Percentiles rank a stretch among this genome's conserved stretches.
Conservation (phyloP, 2,329 filamentous ascomycete species). For the Thyridium curvatum region DNA sequence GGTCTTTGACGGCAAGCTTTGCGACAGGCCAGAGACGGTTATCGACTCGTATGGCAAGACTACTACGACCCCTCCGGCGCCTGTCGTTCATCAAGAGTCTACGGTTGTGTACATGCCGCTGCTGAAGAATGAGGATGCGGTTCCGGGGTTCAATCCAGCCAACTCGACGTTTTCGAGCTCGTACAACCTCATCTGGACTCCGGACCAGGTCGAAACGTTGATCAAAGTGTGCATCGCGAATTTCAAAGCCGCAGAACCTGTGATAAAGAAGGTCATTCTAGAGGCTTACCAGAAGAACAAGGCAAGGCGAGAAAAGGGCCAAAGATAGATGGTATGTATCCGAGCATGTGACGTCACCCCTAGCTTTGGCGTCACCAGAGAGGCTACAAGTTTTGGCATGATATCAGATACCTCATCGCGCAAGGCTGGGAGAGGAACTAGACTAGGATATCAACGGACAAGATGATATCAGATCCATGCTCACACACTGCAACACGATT, state of each 20-base stretch:
- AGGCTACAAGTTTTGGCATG: too few relatives aligned
- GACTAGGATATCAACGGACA: too few relatives aligned
- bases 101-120: slow-evolving; percentile 4
- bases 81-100: not conserved
- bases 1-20: slow-evolving; percentile 3
- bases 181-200: slow-evolving; percentile 4
- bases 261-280: slow-evolving; percentile 2
- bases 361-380: too few relatives aligned
- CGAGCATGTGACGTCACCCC: too few relatives aligned
- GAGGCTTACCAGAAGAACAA: slow-evolving; percentile 3
- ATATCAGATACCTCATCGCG: too few relatives aligned
- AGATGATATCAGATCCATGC: too few relatives aligned
- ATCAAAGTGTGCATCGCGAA: slow-evolving; percentile 4
- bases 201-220: slow-evolving; percentile 4
- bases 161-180: slow-evolving; percentile 1
- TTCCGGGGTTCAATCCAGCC: slow-evolving; percentile 2
- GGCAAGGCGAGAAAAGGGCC: slow-evolving; percentile 1
- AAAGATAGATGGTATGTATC: too few relatives aligned
- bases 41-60: slow-evolving; percentile 6
- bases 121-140: slow-evolving; percentile 3
- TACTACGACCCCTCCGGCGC: not conserved
- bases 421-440: too few relatives aligned
- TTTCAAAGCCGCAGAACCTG: slow-evolving; percentile 1
- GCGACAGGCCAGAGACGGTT: slow-evolving; percentile 3
- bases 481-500: too few relatives aligned